Evolutionary conservation across 306 rosid genomes (phyloP), one percentile per base, ranked within the genome.

Genomic region (Dryas alaskensis): DNA sequence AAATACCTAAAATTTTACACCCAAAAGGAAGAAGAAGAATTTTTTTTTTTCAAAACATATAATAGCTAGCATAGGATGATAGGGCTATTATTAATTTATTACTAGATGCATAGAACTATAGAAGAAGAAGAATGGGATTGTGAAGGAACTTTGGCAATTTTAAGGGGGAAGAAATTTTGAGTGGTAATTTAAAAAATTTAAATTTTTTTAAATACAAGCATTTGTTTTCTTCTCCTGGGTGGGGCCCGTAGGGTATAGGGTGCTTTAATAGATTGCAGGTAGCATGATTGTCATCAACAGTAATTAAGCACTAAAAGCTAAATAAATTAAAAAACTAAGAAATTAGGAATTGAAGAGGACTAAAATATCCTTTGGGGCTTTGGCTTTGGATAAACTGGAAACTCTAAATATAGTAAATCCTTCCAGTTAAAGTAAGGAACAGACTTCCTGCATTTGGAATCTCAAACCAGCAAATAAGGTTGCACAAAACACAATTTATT

Each of bases 361-460:
- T 31, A 31, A 31, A 31, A 31, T 31, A 31, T 31, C 37, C 37
- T 31, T 31, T 31, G 37, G 37, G 37, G 37, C 37, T 31, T 31
- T 31, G 37, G 37, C 37, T 31, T 31, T 31, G 37, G 37, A 31
- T 31, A 31, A 31, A 31, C 37, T 31, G 37, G 2, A 31, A 31
- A 31, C 37, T 31, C 37, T 31, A 31, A 31, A 31, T 31, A 31
- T 31, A 31, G 37, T 31, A 31, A 31, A 31, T 1, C 37, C 40
- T 73, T 67, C 85, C 83, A 50, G 39, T 72, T 61, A 11, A 44
- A 71, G 85, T 62, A 78, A 73, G 78, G 54, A 75, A 76, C 80
- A 70, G 8, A 74, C n/a, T 76, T 67, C 72, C 81, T 19, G 84
- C 83, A 70, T 77, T 77, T 84, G 76, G 87, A 79, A 81, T 81